These are phyloP conservation scores for Ceratopteris richardii DNA, from an alignment of 75 land plant species.

Conservation along the genomic window DNA sequence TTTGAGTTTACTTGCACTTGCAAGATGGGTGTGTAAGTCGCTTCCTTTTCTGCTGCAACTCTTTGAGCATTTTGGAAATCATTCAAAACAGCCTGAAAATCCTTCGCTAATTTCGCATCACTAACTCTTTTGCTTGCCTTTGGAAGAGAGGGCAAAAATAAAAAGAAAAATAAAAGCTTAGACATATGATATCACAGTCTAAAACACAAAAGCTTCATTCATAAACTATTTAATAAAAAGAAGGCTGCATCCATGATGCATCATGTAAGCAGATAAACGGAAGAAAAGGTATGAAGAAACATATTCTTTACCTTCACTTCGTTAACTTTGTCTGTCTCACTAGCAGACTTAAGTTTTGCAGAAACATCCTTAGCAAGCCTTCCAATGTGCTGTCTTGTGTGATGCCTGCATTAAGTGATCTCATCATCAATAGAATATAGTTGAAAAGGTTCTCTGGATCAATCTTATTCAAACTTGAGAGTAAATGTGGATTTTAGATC, in stretches of 20 bases:
- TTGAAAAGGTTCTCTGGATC: too few species aligned
- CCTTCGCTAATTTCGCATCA: conserved; percentile 94
- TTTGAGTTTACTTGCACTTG: too few species aligned
- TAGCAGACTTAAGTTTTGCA: conserved; percentile 48
- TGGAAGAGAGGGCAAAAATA: conserved; percentile 5
- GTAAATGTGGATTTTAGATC: too few species aligned
- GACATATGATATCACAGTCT: conserved; percentile 21
- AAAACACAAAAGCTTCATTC: too few species aligned
- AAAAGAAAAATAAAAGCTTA: neutral
- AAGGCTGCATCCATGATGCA: too few species aligned
- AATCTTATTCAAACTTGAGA: too few species aligned
- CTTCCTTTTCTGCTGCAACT: conserved; percentile 69
- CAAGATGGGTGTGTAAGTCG: conserved; percentile 72
- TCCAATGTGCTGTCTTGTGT: conserved; percentile 44
- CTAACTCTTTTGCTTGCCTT: conserved; percentile 65
- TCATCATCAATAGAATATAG: too few species aligned
- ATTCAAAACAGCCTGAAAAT: conserved; percentile 72
- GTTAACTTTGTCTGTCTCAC: conserved; percentile 32
- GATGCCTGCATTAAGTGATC: conserved; percentile 29
- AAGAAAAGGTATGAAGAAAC: too few species aligned
- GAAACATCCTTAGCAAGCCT: conserved; percentile 56
- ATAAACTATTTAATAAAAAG: too few species aligned
- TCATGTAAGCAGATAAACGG: too few species aligned
- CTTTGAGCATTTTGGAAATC: conserved; percentile 79
- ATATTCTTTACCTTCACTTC: conserved; percentile 35